Evolutionary conservation across 225 moss, liverwort and hornwort species (phyloP).

Genomic region (Asterella californica): DNA sequence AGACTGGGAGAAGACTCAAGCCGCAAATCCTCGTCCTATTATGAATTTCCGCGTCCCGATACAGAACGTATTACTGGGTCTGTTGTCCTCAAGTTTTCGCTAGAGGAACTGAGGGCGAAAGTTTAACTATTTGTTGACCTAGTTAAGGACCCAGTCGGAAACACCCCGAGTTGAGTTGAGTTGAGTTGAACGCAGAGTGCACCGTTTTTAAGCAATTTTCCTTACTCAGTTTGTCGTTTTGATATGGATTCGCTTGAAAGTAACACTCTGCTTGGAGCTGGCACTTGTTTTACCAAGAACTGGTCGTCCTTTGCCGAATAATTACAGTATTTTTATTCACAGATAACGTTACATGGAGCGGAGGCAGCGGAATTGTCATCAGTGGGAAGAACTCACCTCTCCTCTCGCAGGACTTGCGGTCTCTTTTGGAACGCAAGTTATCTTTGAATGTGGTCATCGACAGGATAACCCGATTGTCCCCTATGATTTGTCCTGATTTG

Average conservation of each 20-base stretch:
- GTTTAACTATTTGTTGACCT: no score
- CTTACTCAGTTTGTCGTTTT: no score
- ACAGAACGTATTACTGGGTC: no score
- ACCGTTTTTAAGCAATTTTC: no score
- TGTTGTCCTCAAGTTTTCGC: no score
- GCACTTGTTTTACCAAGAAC: background rate
- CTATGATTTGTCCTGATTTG: slow-evolving; percentile 41
- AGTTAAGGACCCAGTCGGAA: no score
- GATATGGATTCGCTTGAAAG: background rate
- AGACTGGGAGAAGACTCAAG: no score
- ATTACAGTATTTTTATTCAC: background rate
- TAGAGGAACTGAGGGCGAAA: no score
- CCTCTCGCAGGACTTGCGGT: slow-evolving; percentile 36
- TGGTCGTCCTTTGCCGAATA: background rate
- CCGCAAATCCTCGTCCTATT: no score
- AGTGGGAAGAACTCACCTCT: slow-evolving; percentile 45
- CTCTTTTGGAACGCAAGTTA: slow-evolving; percentile 36
- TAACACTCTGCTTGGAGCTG: background rate
- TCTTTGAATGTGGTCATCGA: slow-evolving; percentile 41
- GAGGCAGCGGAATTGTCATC: slow-evolving; percentile 38
- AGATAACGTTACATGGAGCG: slow-evolving; percentile 50
- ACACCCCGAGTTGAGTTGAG: no score
- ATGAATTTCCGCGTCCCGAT: no score
- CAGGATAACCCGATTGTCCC: slow-evolving; percentile 37
- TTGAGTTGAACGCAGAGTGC: no score